phyloP scores from a whole-genome alignment of 371 early-diverging fungal genomes.

The Mortierella sp. region DNA sequence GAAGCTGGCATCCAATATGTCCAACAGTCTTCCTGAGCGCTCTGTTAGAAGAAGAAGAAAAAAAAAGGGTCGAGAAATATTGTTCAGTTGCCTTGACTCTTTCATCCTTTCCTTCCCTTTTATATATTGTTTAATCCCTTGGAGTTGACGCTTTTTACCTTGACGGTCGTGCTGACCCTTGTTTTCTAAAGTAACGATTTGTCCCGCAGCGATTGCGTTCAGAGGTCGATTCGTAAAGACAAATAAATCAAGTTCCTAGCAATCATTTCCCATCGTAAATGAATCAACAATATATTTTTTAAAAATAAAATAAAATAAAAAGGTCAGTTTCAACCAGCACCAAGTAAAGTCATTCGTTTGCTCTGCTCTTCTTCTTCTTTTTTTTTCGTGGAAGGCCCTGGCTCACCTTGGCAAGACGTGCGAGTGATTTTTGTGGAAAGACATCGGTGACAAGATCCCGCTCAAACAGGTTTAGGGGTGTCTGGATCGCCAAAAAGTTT shows the following conservation, averaged over 20 bases:
- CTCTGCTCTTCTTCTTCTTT: no score
- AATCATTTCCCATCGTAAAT: background rate
- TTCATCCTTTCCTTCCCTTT: no score
- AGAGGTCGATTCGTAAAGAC: slow-evolving; percentile 80
- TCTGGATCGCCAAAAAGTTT: slow-evolving; percentile 72
- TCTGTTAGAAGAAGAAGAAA: slow-evolving; percentile 9
- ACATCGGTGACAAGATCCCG: slow-evolving; percentile 61
- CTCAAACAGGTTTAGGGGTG: slow-evolving; percentile 85
- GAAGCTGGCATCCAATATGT: slow-evolving; percentile 62
- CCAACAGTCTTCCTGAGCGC: slow-evolving; percentile 52
- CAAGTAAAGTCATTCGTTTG: no score
- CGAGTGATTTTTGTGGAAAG: slow-evolving; percentile 58
- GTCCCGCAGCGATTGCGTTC: slow-evolving; percentile 74
- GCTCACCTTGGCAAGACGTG: slow-evolving; percentile 63
- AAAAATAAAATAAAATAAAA: background rate
- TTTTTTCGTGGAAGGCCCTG: background rate
- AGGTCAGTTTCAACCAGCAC: background rate
- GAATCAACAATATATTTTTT: background rate
- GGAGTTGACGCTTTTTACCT: slow-evolving; percentile 9
- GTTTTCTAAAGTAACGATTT: slow-evolving; percentile 66
- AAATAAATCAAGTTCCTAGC: slow-evolving; percentile 64
- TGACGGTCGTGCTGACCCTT: slow-evolving; percentile 38
- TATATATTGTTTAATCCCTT: no score
- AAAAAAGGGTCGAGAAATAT: background rate
- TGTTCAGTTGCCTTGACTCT: no score